A percentile compares a stretch with the other conserved stretches of the same genome.
Conservation (phyloP, 129 eudicot species). For the Escallonia herrerae region DNA sequence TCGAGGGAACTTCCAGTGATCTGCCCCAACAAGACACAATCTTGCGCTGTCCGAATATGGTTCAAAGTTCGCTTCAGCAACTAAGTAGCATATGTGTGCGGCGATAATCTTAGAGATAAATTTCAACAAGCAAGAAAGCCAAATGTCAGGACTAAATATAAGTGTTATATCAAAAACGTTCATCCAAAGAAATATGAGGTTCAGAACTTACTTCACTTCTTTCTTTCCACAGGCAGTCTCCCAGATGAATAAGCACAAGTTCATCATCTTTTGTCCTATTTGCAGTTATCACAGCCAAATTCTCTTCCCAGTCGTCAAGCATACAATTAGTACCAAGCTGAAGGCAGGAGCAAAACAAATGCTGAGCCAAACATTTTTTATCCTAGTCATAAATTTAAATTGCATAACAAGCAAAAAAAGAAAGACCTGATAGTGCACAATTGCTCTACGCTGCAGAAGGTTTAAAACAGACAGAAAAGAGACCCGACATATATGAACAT, state of each 20-base stretch:
- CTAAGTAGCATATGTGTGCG: constrained; percentile 96
- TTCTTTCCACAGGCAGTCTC: constrained; percentile 92
- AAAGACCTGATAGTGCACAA: too few species aligned
- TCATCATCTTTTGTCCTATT: constrained; percentile 94
- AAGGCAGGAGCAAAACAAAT: constrained; percentile 19
- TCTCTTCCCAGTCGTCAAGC: constrained; percentile 96
- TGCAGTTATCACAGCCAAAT: constrained; percentile 90
- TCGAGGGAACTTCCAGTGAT: constrained; percentile 84
- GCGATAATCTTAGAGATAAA: constrained; percentile 54
- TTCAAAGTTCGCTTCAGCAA: constrained; percentile 91
- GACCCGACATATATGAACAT: background rate
- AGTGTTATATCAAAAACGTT: background rate
- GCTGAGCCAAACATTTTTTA: background rate
- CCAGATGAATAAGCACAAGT: constrained; percentile 93
- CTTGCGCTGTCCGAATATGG: constrained; percentile 87
- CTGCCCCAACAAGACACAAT: constrained; percentile 91
- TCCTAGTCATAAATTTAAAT: too few species aligned
- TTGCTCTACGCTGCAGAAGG: too few species aligned
- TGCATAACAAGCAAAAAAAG: too few species aligned
- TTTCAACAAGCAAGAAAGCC: background rate
- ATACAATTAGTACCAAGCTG: constrained; percentile 60
- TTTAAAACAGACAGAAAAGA: too few species aligned
- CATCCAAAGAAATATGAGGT: background rate
- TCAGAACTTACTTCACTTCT: constrained; percentile 67
- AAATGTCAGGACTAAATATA: constrained; percentile 7